These are phyloP conservation scores for Exidia glandulosa DNA, from an alignment of 768 basidiomycete species.

Conservation along the genomic window DNA sequence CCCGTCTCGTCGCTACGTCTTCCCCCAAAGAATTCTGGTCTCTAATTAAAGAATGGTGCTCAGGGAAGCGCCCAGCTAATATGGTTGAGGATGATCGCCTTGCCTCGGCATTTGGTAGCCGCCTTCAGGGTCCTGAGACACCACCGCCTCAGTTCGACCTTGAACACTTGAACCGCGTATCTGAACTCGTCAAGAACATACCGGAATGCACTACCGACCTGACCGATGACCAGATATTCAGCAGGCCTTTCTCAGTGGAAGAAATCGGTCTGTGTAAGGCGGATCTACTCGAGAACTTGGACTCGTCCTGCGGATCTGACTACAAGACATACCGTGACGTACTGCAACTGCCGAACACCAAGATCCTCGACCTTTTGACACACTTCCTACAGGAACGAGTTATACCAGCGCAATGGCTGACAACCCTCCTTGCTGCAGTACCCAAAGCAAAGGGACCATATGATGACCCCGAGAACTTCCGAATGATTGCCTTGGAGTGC, in stretches of 20 bases:
- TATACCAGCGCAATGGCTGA: background rate
- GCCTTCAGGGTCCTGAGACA: background rate
- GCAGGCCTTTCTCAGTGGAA: background rate
- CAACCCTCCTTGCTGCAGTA: background rate
- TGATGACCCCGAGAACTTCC: conserved; percentile 14
- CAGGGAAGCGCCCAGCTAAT: background rate
- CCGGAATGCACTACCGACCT: background rate
- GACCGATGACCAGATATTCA: background rate
- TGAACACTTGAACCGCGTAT: background rate
- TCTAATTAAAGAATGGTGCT: background rate
- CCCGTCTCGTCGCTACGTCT: background rate
- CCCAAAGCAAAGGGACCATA: background rate
- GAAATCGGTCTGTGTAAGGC: background rate
- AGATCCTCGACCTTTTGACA: background rate
- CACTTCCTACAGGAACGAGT: background rate
- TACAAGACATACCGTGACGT: background rate
- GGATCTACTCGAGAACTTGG: background rate
- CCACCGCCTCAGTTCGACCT: background rate
- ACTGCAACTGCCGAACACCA: background rate
- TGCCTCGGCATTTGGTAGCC: background rate
- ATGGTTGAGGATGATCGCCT: background rate
- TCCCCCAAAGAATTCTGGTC: background rate
- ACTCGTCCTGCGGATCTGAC: background rate
- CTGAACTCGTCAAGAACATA: background rate
- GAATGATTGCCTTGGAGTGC: conserved; percentile 20